Conservation (phyloP, 1,139 yeast genomes). For the Candida dubliniensis region DNA sequence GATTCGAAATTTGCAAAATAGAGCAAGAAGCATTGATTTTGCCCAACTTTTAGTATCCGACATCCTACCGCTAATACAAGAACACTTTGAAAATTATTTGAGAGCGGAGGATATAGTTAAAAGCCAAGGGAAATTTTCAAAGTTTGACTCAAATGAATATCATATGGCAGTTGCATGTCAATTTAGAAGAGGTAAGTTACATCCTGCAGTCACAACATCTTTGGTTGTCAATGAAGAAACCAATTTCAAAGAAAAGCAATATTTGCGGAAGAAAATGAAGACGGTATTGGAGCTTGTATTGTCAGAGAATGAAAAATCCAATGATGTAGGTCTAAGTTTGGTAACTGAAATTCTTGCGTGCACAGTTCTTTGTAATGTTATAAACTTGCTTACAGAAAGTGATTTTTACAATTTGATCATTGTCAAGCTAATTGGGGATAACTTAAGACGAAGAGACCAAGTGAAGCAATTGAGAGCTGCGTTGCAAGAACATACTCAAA, state of each 20-base stretch:
- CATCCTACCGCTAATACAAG: conserved; percentile 64
- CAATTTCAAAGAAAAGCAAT: conserved; percentile 45
- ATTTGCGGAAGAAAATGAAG: conserved; percentile 46
- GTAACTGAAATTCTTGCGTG: conserved; percentile 65
- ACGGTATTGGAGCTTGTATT: conserved; percentile 53
- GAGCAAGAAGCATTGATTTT: conserved; percentile 50
- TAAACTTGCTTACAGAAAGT: conserved; percentile 63
- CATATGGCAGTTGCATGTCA: conserved; percentile 61
- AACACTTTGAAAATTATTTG: conserved; percentile 58
- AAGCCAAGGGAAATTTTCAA: conserved; percentile 16
- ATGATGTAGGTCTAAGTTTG: conserved; percentile 50
- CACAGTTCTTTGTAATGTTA: conserved; percentile 45
- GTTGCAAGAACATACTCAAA: conserved; percentile 59
- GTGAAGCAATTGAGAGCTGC: conserved; percentile 73
- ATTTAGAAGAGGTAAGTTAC: conserved; percentile 59
- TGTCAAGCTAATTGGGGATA: conserved; percentile 60
- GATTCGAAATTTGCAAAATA: conserved; percentile 37
- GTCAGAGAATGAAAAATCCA: conserved; percentile 48
- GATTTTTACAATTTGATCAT: conserved; percentile 75
- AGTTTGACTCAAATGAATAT: conserved; percentile 42
- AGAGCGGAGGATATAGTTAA: conserved; percentile 51
- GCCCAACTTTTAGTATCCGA: conserved; percentile 58
- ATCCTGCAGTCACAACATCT: conserved; percentile 54
- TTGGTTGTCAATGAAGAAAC: conserved; percentile 40
- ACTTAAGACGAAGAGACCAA: conserved; percentile 72